These are phyloP conservation scores for Diutina rugosa DNA, from an alignment of 1,139 yeast species.

Conservation along the genomic window DNA sequence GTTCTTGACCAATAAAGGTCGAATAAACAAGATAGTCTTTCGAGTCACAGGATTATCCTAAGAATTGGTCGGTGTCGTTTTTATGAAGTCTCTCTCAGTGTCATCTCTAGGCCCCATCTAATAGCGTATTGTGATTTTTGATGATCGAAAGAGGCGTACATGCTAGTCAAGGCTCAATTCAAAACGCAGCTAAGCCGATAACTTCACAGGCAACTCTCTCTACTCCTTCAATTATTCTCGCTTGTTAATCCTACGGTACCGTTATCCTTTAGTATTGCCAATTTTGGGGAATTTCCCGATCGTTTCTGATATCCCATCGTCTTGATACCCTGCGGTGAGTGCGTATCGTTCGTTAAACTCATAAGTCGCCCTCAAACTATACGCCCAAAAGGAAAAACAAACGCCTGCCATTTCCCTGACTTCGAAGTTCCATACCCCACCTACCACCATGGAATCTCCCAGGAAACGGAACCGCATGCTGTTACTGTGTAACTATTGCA, in stretches of 20 bases:
- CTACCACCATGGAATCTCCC: not conserved
- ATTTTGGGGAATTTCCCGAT: not conserved
- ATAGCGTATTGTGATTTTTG: no score
- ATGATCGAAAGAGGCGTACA: no score
- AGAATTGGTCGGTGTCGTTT: no score
- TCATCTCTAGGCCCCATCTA: no score
- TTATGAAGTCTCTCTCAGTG: no score
- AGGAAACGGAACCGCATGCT: constrained; percentile 16
- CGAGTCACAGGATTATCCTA: not conserved
- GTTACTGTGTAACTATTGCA: constrained; percentile 16
- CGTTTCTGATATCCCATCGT: not conserved
- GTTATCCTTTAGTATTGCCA: not conserved
- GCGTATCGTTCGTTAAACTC: not conserved
- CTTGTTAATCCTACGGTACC: no score
- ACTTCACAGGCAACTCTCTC: no score
- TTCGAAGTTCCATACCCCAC: not conserved
- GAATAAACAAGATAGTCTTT: not conserved
- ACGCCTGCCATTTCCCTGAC: not conserved
- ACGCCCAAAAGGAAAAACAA: not conserved
- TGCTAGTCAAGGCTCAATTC: no score
- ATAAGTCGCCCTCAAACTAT: not conserved
- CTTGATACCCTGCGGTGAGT: not conserved
- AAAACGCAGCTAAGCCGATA: no score
- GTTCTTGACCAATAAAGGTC: not conserved
- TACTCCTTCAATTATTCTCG: no score